Percentiles rank a stretch among this genome's conserved stretches.
Evolutionary conservation across 2,329 filamentous ascomycete genomes (phyloP).

Genomic region (Talaromyces sp.): DNA sequence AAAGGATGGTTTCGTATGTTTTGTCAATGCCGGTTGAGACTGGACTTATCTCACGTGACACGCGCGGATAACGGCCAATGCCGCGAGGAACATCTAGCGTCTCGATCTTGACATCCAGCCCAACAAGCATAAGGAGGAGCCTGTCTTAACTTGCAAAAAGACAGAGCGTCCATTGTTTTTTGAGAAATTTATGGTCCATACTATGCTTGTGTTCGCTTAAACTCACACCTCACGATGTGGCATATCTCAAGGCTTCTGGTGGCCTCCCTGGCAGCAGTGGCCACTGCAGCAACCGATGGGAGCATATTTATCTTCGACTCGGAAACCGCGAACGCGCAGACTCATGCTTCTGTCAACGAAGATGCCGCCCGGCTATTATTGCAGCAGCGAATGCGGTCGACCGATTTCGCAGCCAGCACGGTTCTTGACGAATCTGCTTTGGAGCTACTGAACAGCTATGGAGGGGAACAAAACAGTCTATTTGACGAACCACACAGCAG

Average conservation of each 20-base stretch:
- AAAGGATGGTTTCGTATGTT: not conserved
- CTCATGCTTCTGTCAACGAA: slow-evolving; percentile 17
- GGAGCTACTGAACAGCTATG: slow-evolving; percentile 57
- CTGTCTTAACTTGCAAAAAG: not conserved
- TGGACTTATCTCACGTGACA: not conserved
- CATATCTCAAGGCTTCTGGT: slow-evolving; percentile 23
- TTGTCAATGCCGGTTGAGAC: not conserved
- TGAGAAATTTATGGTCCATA: not conserved
- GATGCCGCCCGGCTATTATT: slow-evolving; percentile 35
- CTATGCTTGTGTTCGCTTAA: not conserved
- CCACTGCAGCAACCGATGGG: slow-evolving; percentile 26
- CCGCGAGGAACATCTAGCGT: not conserved
- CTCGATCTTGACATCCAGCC: not conserved
- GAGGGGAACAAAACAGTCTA: slow-evolving; percentile 48
- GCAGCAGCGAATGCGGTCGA: slow-evolving; percentile 46
- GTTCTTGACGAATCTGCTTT: slow-evolving; percentile 47
- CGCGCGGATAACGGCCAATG: not conserved
- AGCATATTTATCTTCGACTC: slow-evolving; percentile 30
- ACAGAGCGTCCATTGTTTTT: not conserved
- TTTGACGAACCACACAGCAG: slow-evolving; percentile 35
- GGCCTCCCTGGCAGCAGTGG: slow-evolving; percentile 20
- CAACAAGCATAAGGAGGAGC: not conserved
- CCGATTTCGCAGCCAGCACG: slow-evolving; percentile 42
- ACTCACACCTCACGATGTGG: slow-evolving; percentile 19
- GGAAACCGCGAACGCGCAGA: not conserved